Conservation (phyloP, 345 rosid genomes). For the Syzygium aromaticum region DNA sequence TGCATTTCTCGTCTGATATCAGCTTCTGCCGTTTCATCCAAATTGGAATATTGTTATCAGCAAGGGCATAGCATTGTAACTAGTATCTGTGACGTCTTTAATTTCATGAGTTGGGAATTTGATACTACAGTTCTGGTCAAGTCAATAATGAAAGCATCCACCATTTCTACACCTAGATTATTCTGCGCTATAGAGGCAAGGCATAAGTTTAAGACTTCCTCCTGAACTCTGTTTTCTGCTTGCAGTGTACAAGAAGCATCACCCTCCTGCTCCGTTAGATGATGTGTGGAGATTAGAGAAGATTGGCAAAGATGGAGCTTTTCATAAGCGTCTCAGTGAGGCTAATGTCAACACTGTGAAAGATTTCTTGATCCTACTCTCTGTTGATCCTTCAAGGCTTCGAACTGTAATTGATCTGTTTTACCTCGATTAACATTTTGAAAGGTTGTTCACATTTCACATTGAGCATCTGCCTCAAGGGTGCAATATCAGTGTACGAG, state of each 20-base stretch:
- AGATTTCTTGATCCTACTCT: constrained; percentile 72
- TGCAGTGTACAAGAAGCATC: constrained; percentile 94
- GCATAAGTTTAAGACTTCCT: not conserved
- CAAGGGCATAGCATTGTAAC: not conserved
- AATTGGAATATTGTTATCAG: not conserved
- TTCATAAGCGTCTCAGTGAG: constrained; percentile 66
- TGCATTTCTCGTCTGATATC: not conserved
- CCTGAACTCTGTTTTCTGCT: constrained; percentile 4
- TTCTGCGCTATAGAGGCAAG: not conserved
- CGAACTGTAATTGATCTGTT: constrained; percentile 47
- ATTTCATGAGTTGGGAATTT: not conserved
- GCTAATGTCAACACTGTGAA: constrained; percentile 62
- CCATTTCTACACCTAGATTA: not conserved
- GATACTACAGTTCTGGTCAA: not conserved
- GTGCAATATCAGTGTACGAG: not conserved
- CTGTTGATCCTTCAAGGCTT: constrained; percentile 59
- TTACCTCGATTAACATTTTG: not conserved
- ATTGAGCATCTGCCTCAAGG: not conserved
- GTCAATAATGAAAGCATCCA: not conserved
- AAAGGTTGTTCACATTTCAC: not conserved
- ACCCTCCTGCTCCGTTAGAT: constrained; percentile 69
- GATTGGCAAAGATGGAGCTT: constrained; percentile 98
- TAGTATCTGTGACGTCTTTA: not conserved
- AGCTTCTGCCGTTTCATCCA: not conserved
- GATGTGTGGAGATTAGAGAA: constrained; percentile 98